Percentiles rank a stretch among this genome's conserved stretches.
phyloP scores from a whole-genome alignment of 495 filamentous ascomycete genomes.

The Xylaria venustula region DNA sequence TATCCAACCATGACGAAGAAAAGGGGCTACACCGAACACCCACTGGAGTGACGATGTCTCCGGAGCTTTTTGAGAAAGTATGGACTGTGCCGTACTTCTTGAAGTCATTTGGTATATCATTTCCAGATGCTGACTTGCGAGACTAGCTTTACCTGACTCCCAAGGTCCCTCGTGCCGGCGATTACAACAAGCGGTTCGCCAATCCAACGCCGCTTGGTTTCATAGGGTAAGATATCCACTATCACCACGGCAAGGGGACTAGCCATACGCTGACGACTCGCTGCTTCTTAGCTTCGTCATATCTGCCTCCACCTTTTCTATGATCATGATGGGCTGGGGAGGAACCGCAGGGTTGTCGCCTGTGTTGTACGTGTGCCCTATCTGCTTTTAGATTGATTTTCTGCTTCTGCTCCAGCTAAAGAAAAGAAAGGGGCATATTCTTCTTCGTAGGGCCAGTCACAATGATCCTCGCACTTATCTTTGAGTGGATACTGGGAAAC shows the following conservation, averaged over 20 bases:
- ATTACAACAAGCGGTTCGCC: constrained; percentile 50
- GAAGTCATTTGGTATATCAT: background rate
- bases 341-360: constrained; percentile 44
- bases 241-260: background rate
- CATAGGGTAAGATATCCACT: constrained; percentile 36
- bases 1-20: constrained; percentile 32
- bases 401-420: background rate
- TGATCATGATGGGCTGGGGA: constrained; percentile 56
- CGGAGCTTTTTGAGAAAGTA: constrained; percentile 57
- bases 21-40: constrained; percentile 38
- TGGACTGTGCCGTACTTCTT: background rate
- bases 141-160: constrained; percentile 51
- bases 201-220: constrained; percentile 55
- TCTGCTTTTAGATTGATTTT: too few species aligned
- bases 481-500: constrained; percentile 53
- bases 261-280: background rate
- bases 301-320: constrained; percentile 41
- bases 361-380: constrained; percentile 29
- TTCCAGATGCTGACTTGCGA: background rate
- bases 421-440: constrained; percentile 43
- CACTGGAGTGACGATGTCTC: constrained; percentile 48
- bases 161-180: constrained; percentile 48
- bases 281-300: constrained; percentile 40
- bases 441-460: constrained; percentile 54
- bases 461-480: constrained; percentile 46